Conservation (phyloP, 345 rosid species). For the Erysimum cheiranthoides region DNA sequence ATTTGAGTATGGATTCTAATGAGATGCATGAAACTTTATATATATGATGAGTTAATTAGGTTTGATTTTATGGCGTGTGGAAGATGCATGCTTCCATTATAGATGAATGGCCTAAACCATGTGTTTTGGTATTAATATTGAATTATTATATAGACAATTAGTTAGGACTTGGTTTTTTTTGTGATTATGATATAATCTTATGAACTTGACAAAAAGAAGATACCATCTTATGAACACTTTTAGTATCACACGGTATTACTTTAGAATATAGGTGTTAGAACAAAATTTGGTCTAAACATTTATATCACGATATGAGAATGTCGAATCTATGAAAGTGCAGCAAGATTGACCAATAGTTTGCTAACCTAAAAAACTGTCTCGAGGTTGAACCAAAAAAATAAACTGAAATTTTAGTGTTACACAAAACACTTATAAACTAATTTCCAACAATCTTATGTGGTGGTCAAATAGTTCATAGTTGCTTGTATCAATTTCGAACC, state of each 20-base stretch:
- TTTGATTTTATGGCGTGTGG: slow-evolving; percentile 29
- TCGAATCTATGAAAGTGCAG: not conserved
- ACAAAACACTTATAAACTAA: no score
- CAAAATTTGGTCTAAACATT: not conserved
- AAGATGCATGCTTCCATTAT: slow-evolving; percentile 20
- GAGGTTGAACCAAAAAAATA: no score
- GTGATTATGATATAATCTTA: slow-evolving; percentile 16
- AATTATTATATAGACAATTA: slow-evolving; percentile 13
- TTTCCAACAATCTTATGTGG: no score
- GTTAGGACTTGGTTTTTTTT: slow-evolving; percentile 2
- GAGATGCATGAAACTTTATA: not conserved
- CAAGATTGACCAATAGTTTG: not conserved
- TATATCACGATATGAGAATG: not conserved
- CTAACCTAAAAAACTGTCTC: not conserved
- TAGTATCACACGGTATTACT: no score
- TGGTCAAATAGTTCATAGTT: no score
- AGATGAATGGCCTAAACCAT: slow-evolving; percentile 30
- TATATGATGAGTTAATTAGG: not conserved
- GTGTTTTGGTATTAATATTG: slow-evolving; percentile 22
- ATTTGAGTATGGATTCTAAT: not conserved
- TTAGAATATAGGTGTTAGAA: not conserved
- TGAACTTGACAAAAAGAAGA: not conserved
- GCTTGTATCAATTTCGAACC: not conserved
- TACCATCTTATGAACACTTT: not conserved
- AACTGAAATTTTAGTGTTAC: no score